phyloP scores from a whole-genome alignment of 768 basidiomycete genomes.

The Paxillus involutus region DNA sequence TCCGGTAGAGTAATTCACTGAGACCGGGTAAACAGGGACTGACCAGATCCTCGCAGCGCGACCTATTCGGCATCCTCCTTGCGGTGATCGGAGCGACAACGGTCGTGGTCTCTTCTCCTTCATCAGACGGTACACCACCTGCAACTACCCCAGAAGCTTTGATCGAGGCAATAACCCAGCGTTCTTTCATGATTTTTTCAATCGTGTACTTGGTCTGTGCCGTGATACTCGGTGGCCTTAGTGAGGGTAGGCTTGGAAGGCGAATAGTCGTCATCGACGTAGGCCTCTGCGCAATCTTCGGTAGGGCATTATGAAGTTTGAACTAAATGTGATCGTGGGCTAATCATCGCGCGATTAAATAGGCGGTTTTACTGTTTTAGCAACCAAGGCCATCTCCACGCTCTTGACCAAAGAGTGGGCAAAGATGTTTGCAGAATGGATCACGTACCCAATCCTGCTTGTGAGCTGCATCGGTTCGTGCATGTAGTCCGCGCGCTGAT shows the following conservation, averaged over 20 bases:
- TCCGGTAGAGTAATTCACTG: constrained; percentile 44
- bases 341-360: constrained; percentile 1
- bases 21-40: constrained; percentile 1
- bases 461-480: constrained; percentile 39
- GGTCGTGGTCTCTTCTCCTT: constrained; percentile 81
- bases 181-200: constrained; percentile 76
- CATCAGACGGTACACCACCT: constrained; percentile 56
- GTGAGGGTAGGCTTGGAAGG: constrained; percentile 60
- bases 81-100: constrained; percentile 89
- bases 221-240: constrained; percentile 61
- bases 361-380: constrained; percentile 94
- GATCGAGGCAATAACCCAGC: constrained; percentile 65
- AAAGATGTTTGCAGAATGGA: constrained; percentile 73
- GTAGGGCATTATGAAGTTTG: constrained; percentile 34
- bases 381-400: constrained; percentile 90
- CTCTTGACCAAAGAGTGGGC: constrained; percentile 79
- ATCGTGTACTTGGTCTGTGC: constrained; percentile 58
- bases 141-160: constrained; percentile 67
- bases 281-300: constrained; percentile 83
- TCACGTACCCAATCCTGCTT: constrained; percentile 77
- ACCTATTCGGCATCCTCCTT: constrained; percentile 74
- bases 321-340: background rate
- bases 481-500: constrained; percentile 7
- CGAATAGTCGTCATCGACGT: constrained; percentile 82
- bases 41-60: constrained; percentile 48